phyloP scores from a whole-genome alignment of 202 grass and related monocot species.

The Cymbopogon flexuosus region DNA sequence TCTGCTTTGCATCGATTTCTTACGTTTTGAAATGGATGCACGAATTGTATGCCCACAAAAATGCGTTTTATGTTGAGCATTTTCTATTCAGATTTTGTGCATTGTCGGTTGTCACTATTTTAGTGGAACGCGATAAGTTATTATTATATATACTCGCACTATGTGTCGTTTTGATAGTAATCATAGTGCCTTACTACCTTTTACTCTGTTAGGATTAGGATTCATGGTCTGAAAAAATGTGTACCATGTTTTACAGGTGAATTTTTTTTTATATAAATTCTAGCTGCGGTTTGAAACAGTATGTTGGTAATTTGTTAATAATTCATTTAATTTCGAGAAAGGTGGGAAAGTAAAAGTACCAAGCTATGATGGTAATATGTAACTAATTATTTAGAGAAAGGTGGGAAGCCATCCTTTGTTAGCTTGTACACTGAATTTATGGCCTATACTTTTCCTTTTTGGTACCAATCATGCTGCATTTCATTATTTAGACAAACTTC shows the following conservation, averaged over 20 bases:
- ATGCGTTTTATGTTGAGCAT: not conserved
- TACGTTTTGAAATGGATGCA: not conserved
- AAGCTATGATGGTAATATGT: not conserved
- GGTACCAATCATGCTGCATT: conserved; percentile 22
- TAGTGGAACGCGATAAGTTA: not conserved
- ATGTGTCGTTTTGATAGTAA: not conserved
- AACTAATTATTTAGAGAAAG: not conserved
- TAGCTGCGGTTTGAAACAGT: not conserved
- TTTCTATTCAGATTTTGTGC: not conserved
- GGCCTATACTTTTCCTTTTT: conserved; percentile 12
- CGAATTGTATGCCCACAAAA: not conserved
- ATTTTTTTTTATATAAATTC: not conserved
- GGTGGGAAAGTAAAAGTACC: conserved; percentile 16
- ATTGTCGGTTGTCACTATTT: not conserved
- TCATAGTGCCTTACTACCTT: too few relatives aligned
- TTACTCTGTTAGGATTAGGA: not conserved
- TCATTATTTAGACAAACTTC: not conserved
- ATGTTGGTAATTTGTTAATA: not conserved
- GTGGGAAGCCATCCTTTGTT: conserved; percentile 20
- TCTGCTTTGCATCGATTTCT: not conserved
- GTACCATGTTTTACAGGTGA: not conserved
- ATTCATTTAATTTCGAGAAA: not conserved
- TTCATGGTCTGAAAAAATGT: not conserved
- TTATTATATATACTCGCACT: not conserved
- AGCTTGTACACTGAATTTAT: conserved; percentile 9